A percentile compares a stretch with the other conserved stretches of the same genome.
Conservation (phyloP, 1,284 basidiomycete species). For the Naganishia cerealis region DNA sequence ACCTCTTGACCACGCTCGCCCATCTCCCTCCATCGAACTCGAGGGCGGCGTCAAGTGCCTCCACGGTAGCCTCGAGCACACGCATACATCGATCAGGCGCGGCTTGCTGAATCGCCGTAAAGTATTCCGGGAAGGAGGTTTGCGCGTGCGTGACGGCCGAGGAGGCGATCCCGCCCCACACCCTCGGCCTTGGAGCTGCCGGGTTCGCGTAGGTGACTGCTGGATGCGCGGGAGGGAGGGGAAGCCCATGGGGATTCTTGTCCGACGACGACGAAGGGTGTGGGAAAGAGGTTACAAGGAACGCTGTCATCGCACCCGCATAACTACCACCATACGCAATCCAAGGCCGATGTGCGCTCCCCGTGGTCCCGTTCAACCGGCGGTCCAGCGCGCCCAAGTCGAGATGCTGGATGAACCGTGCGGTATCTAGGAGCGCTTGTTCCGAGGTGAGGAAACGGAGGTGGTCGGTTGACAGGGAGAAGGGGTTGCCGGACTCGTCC, state of each 20-base stretch:
- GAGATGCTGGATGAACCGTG: slow-evolving; percentile 78
- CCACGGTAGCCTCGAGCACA: slow-evolving; percentile 67
- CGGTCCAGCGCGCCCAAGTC: slow-evolving; percentile 68
- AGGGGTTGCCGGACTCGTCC: slow-evolving; percentile 48
- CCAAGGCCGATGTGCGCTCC: slow-evolving; percentile 66
- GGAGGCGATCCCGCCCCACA: slow-evolving; percentile 81
- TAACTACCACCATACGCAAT: slow-evolving; percentile 85
- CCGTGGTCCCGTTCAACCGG: slow-evolving; percentile 62
- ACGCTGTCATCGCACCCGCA: slow-evolving; percentile 88
- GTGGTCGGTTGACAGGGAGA: slow-evolving; percentile 74
- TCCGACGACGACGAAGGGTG: not conserved
- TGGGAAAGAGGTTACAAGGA: slow-evolving; percentile 59
- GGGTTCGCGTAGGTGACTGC: slow-evolving; percentile 23
- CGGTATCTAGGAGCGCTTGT: slow-evolving; percentile 83
- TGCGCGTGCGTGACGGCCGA: slow-evolving; percentile 58
- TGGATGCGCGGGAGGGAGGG: slow-evolving; percentile 1
- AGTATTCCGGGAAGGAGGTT: slow-evolving; percentile 64
- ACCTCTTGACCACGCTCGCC: slow-evolving; percentile 59
- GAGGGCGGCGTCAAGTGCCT: slow-evolving; percentile 63
- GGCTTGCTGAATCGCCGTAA: slow-evolving; percentile 76
- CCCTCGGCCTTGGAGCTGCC: slow-evolving; percentile 64
- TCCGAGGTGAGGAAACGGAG: slow-evolving; percentile 82
- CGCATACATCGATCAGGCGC: slow-evolving; percentile 66
- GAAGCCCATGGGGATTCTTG: not conserved
- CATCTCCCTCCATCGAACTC: slow-evolving; percentile 46